Base-by-base conservation (phyloP, 306 rosid genomes). In the Begonia masoniana region DNA sequence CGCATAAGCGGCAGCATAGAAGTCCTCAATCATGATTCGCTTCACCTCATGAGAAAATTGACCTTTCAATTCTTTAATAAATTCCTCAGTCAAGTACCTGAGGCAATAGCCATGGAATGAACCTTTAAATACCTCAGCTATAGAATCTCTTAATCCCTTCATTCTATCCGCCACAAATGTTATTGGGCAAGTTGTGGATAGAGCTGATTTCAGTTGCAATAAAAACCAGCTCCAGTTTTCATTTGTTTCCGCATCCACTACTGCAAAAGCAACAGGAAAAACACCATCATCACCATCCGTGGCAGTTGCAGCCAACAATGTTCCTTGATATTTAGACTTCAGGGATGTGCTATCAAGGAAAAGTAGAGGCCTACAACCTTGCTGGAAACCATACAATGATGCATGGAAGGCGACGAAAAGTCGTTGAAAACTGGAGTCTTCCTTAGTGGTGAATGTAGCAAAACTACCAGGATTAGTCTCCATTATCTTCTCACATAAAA, bases 211-310 rank as follows among this genome's bases (percentile, higher is more conserved):
- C 24, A 91, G 76, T 71, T 85, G 92, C 43, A 83, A 74, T 52
- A 91, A 67, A 76, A 91, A 91, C 97, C 97, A 91, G 55, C 61
- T 71, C 97, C 97, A 91, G 65, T 85, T 83, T 51, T 91, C 96
- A 54, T 83, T 94, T 61, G 81, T 83, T 73, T 91, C 97, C 2
- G 92, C 62, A 74, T 91, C 96, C 48, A 85, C 88, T 64, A 91
- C 77, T 23, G 96, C 80, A 78, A 91, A 91, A 59, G 97, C 92
- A 65, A 91, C 80, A 52, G 97, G 97, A 68, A 83, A 85, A 58
- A 81, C 85, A 43, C 68, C 86, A 68, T 85, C 96, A 64, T 85
- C 71, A 12, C 92, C 97, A 74, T 91, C 97, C 11, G 84, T 88
- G 51, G 96, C 82, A 17, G 96, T 85, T 21, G 96, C 96, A 11